A percentile compares a stretch with the other conserved stretches of the same genome.
Evolutionary conservation across 169 alveolate species (phyloP).

Genomic region (Plasmodium gallinaceum): DNA sequence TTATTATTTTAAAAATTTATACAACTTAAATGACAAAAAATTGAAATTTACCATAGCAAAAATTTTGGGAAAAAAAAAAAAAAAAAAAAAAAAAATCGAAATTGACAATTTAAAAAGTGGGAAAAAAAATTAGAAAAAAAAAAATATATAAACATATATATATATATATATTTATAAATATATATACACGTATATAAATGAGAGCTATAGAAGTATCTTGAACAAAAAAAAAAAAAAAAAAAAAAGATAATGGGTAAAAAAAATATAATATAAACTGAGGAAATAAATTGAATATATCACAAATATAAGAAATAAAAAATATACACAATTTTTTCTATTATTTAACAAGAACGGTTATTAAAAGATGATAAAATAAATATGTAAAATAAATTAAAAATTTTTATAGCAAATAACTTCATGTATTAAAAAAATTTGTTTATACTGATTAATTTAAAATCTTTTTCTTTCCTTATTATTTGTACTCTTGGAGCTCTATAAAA

Average conservation of each 20-base stretch:
- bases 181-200: slow-evolving; percentile 7
- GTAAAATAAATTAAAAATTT: neutral
- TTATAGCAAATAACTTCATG: neutral
- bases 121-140: slow-evolving; percentile 30
- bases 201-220: neutral
- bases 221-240: neutral
- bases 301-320: slow-evolving; percentile 7
- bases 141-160: slow-evolving; percentile 3
- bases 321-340: neutral
- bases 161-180: neutral
- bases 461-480: slow-evolving; percentile 33
- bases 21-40: slow-evolving; percentile 4
- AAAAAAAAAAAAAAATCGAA: neutral
- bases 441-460: neutral
- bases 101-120: slow-evolving; percentile 44
- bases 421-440: slow-evolving; percentile 3
- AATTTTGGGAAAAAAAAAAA: neutral
- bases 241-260: neutral
- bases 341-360: slow-evolving; percentile 10
- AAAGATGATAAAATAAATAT: neutral
- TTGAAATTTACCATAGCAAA: slow-evolving; percentile 1
- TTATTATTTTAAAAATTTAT: neutral
- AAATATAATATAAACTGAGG: neutral
- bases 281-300: neutral
- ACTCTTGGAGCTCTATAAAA: slow-evolving; percentile 4